Evolutionary conservation across 768 basidiomycete species (phyloP).

Genomic region (Clitopilus passeckerianus): DNA sequence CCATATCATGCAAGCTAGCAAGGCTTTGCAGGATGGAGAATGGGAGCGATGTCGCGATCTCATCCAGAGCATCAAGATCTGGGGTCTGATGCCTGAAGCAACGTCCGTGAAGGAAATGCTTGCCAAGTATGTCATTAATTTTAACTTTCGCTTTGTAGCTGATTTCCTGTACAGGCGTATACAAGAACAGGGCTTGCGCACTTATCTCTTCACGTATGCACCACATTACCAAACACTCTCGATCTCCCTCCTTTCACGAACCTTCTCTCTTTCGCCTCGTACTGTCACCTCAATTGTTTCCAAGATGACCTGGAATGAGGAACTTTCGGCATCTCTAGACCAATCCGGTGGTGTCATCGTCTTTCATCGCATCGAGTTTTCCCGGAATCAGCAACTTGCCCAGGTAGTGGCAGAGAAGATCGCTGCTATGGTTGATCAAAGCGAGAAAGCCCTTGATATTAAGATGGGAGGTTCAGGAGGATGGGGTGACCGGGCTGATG

Average conservation of each 20-base stretch:
- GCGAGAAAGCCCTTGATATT: constrained; percentile 82
- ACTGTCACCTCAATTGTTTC: constrained; percentile 89
- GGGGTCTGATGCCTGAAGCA: constrained; percentile 93
- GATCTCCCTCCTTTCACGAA: constrained; percentile 77
- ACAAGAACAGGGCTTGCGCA: constrained; percentile 95
- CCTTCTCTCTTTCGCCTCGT: constrained; percentile 79
- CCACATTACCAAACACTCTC: constrained; percentile 91
- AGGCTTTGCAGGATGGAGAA: constrained; percentile 92
- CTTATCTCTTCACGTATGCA: constrained; percentile 97
- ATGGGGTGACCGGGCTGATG: constrained; percentile 68
- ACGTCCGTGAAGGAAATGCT: constrained; percentile 91
- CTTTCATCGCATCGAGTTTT: constrained; percentile 88
- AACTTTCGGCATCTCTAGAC: constrained; percentile 89
- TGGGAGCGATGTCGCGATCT: constrained; percentile 96
- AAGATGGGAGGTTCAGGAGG: constrained; percentile 68
- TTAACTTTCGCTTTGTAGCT: constrained; percentile 6
- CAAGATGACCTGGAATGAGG: constrained; percentile 99
- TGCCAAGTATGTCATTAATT: constrained; percentile 50
- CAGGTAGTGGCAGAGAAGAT: constrained; percentile 88
- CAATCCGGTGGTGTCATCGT: constrained; percentile 87
- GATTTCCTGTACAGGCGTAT: constrained; percentile 62
- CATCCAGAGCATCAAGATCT: constrained; percentile 94
- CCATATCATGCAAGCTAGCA: constrained; percentile 99
- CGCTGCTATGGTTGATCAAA: constrained; percentile 81
- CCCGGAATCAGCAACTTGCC: constrained; percentile 86